phyloP scores from a whole-genome alignment of 2,329 filamentous ascomycete species.

The Bipolaris bicolor region DNA sequence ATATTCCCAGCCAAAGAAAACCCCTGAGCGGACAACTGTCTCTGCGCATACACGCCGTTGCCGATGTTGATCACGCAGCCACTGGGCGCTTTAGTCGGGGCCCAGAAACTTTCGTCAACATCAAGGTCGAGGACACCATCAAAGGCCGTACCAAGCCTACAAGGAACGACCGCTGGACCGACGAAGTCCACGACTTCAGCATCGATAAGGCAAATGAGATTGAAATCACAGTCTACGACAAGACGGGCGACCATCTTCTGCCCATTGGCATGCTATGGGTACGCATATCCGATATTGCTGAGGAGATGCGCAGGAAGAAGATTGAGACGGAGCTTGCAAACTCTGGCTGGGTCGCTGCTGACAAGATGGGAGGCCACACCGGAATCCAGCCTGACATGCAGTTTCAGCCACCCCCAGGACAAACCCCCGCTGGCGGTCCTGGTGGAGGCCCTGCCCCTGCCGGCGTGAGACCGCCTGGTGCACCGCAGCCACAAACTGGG shows the following conservation, averaged over 20 bases:
- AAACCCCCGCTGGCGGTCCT: conserved; percentile 44
- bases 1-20: conserved; percentile 91
- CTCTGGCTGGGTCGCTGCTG: conserved; percentile 95
- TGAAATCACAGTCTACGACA: conserved; percentile 96
- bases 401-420: conserved; percentile 58
- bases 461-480: conserved; percentile 49
- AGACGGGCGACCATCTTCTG: conserved; percentile 82
- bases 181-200: conserved; percentile 87
- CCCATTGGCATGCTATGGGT: conserved; percentile 97
- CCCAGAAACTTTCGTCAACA: conserved; percentile 91
- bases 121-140: conserved; percentile 95
- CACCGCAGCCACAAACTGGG: conserved; percentile 58
- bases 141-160: conserved; percentile 87
- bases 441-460: conserved; percentile 48
- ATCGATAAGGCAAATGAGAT: conserved; percentile 99
- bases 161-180: conserved; percentile 87
- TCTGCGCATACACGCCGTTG: conserved; percentile 84
- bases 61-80: conserved; percentile 92
- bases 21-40: conserved; percentile 91
- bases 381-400: conserved; percentile 60
- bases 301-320: conserved; percentile 96
- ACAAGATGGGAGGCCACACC: conserved; percentile 78
- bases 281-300: conserved; percentile 93
- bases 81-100: conserved; percentile 82
- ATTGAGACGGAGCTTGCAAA: conserved; percentile 95